Base-by-base conservation (phyloP, 169 alveolate genomes). In the Eimeria zaria region DNA sequence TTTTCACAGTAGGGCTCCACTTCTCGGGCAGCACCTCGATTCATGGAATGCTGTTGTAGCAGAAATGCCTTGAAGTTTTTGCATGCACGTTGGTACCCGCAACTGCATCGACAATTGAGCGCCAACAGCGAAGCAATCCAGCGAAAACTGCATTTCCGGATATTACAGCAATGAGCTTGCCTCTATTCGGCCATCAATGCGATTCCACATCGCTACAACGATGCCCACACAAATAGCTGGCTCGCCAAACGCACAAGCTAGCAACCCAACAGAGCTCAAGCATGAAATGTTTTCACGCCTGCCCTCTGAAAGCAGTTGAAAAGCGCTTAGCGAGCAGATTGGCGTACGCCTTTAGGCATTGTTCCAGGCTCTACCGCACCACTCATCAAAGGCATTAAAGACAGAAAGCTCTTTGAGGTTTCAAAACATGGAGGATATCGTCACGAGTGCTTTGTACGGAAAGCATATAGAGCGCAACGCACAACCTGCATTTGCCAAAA, bases 221-320 rank as follows among this genome's bases (percentile, higher is more conserved):
- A 22, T 1, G 8, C 30, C n/a, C 11, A 36, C 48, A 46, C 48
- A 30, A 27, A 12, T 3, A 7, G 80, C n/a, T 30, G 80, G 51
- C 20, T 6, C 80, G n/a, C n/a, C 80, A 69, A 69, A 36, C 80
- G 80, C 80, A 69, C 80, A 36, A 69, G 51, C 80, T 69, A 36
- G 48, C 80, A 11, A 27, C 27, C 2, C n/a, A 69, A 36, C 48
- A 11, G 48, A 46, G 51, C 44, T 33, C 48, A 36, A 69, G 51
- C 11, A 12, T 69, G 39, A 62, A 62, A 62, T 62, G 36, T 0
- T 39, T 18, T 24, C 39, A 3, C 14, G 41, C n/a, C 74, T 64
- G n/a, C 74, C 11, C 22, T 14, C 8, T n/a, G 36, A n/a, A 8
- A 22, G 12, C 80, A 33, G 51, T 48, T 36, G 51, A 48, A 48